Conservation (phyloP, 225 moss, liverwort and hornwort genomes). For the Physcomitrium patens region DNA sequence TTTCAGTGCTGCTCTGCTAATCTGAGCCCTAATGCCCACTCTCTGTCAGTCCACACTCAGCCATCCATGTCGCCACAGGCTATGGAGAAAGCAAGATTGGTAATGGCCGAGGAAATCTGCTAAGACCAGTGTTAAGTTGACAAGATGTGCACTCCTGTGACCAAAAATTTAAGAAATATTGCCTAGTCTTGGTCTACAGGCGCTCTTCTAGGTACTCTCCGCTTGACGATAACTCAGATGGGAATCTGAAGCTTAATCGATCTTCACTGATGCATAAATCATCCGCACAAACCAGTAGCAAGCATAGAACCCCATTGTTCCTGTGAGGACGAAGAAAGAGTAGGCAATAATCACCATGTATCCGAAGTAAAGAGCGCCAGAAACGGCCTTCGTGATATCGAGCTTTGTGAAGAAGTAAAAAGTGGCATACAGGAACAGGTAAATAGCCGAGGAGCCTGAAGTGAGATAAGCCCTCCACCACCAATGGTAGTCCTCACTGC, state of each 20-base stretch:
- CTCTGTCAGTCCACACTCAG: conserved; percentile 17
- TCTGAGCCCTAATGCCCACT: conserved; percentile 14
- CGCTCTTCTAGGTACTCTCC: conserved; percentile 25
- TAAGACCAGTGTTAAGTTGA: conserved; percentile 11
- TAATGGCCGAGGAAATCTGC: not conserved
- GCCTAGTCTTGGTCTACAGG: conserved; percentile 21
- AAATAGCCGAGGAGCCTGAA: conserved; percentile 87
- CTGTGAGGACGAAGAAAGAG: conserved; percentile 95
- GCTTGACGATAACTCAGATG: conserved; percentile 17
- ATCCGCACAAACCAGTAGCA: conserved; percentile 96
- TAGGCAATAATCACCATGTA: conserved; percentile 98
- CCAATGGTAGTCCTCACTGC: conserved; percentile 97
- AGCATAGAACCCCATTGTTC: conserved; percentile 94
- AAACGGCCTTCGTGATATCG: conserved; percentile 81
- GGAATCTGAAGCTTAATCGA: conserved; percentile 35
- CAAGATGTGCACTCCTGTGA: conserved; percentile 17
- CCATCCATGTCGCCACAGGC: conserved; percentile 20
- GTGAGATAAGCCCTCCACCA: conserved; percentile 98
- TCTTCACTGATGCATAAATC: conserved; percentile 86
- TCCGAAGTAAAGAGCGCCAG: conserved; percentile 85
- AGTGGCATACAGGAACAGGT: conserved; percentile 85
- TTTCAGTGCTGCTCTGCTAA: conserved; percentile 29
- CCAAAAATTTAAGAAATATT: not conserved
- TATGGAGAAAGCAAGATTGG: conserved; percentile 24
- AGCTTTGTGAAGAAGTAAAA: conserved; percentile 96